Percentiles rank a stretch among this genome's conserved stretches.
Conservation (phyloP, 352 stramenopile species). For the Phytophthora kernoviae region DNA sequence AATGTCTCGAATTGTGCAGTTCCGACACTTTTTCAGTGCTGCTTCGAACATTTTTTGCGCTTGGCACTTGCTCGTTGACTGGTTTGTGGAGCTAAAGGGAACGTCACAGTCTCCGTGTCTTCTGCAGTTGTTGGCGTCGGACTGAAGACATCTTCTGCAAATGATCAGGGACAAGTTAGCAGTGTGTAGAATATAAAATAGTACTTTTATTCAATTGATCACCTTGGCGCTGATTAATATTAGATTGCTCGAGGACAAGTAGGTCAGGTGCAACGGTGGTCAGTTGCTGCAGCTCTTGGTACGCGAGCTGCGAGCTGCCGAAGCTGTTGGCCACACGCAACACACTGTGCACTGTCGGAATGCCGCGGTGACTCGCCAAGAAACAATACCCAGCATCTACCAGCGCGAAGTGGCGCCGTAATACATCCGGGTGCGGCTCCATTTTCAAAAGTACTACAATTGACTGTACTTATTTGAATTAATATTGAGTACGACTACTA, state of each 20-base stretch:
- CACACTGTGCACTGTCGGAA: conserved; percentile 54
- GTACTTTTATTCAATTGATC: not conserved
- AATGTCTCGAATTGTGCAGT: conserved; percentile 1
- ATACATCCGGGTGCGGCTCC: not conserved
- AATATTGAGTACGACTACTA: too few species aligned
- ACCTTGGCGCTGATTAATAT: not conserved
- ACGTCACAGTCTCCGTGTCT: conserved; percentile 63
- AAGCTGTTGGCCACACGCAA: conserved; percentile 70
- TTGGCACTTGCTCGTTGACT: conserved; percentile 64
- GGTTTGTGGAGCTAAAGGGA: conserved; percentile 59
- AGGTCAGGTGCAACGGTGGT: conserved; percentile 52
- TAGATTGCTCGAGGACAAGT: conserved; percentile 35
- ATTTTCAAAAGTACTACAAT: conserved; percentile 3
- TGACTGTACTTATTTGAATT: too few species aligned
- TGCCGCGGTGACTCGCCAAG: conserved; percentile 49
- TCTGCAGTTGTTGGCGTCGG: conserved; percentile 24
- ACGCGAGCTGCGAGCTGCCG: conserved; percentile 39
- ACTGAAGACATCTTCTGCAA: conserved; percentile 49
- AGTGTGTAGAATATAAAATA: not conserved
- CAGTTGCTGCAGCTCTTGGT: conserved; percentile 46
- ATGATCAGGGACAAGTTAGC: not conserved
- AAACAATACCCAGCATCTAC: conserved; percentile 76
- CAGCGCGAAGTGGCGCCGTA: conserved; percentile 60
- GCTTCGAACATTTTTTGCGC: conserved; percentile 59
- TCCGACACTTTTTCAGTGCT: conserved; percentile 31